Percentiles rank a stretch among this genome's conserved stretches.
Evolutionary conservation across 148 eudicot genomes (phyloP).

Genomic region (Talinum fruticosum): DNA sequence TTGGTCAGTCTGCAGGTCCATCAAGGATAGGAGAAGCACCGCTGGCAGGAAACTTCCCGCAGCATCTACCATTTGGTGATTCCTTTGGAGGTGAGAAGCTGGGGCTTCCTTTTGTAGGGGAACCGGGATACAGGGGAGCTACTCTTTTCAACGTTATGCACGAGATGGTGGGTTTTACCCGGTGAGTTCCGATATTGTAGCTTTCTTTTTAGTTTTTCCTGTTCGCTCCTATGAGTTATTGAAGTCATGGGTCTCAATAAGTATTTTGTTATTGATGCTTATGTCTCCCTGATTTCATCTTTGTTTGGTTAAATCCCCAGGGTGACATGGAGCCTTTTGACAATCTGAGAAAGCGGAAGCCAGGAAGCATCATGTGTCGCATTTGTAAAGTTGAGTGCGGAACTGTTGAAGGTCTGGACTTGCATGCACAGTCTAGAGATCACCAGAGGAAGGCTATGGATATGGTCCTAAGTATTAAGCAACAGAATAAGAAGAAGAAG

Average conservation of each 20-base stretch:
- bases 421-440: constrained; percentile 90
- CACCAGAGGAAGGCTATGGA: constrained; percentile 87
- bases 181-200: constrained; percentile 43
- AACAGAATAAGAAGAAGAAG: constrained; percentile 71
- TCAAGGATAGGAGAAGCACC: constrained; percentile 50
- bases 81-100: constrained; percentile 54
- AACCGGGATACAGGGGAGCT: constrained; percentile 68
- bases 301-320: constrained; percentile 25
- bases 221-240: neutral
- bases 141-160: constrained; percentile 39
- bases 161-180: constrained; percentile 48
- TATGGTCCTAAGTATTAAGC: constrained; percentile 74
- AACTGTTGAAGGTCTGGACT: constrained; percentile 80
- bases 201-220: neutral
- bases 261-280: neutral
- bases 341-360: constrained; percentile 55
- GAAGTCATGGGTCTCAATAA: neutral
- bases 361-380: constrained; percentile 74
- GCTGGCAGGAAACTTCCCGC: constrained; percentile 51
- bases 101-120: constrained; percentile 54
- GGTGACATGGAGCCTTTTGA: constrained; percentile 75
- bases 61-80: constrained; percentile 45
- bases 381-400: constrained; percentile 94
- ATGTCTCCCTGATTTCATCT: constrained; percentile 9
- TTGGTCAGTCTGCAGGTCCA: constrained; percentile 48